Base-by-base conservation (phyloP, 768 basidiomycete species). In the Obba rivulosa region DNA sequence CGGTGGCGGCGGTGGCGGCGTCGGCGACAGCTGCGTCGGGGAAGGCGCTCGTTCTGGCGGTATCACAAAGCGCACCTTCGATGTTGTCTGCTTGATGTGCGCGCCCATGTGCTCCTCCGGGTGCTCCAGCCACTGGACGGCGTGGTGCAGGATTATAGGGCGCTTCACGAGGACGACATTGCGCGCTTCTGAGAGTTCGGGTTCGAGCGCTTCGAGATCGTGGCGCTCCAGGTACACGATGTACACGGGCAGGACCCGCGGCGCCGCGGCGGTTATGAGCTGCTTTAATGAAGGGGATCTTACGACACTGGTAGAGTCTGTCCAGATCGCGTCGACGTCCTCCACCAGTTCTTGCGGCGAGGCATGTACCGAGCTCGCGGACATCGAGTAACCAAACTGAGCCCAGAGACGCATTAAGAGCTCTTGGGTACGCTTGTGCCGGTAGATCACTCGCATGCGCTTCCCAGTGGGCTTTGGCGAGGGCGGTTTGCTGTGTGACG, bases 151-250 rank as follows among this genome's bases (percentile, higher is more conserved):
- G 50, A 63, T 52, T 11, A 63, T 54, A 2, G 62, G 62, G 11
- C 62, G 57, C 52, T 63, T 63, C 2, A 61, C 52, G n/a, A 63
- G 58, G 14, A 63, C 48, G 31, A 58, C 58, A 42, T 52, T 50
- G 35, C 24, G 43, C 25, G 55, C 59, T 8, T 51, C 50, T 11
- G 49, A 34, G 3, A 60, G 46, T 37, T 49, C 51, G 5, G 55
- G 55, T 41, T 63, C 57, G 20, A 63, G 54, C 40, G 45, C 20
- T 1, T 46, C 34, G 34, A 63, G 53, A 14, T 61, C 62, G 14
- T 52, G 50, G 17, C 49, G 20, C 44, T 59, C 58, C 4, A 48
- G 44, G 34, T 57, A 55, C 18, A 58, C 54, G 49, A 63, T 34
- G 52, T 56, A 57, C 14, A 60, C 45, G 3, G 51, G 51, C 2